Evolutionary conservation across 768 basidiomycete genomes (phyloP), one percentile per base, ranked within the genome.

Genomic region (Cystobasidium tubakii): DNA sequence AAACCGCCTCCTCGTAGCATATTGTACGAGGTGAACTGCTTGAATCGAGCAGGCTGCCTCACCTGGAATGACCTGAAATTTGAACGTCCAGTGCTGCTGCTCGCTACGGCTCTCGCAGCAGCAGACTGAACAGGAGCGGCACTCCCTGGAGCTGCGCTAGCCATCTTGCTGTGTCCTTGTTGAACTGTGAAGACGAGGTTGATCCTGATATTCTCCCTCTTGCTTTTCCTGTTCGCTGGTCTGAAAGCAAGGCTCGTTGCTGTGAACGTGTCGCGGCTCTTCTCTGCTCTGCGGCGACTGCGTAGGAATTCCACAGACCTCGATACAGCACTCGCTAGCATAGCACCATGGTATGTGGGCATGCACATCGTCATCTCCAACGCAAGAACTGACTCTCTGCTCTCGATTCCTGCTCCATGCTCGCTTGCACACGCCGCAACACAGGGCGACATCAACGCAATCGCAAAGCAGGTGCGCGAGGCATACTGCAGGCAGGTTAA

Each of bases 391-490:
- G n/a, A n/a, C n/a, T n/a, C n/a, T n/a, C n/a, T n/a, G n/a, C n/a
- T n/a, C n/a, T n/a, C n/a, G n/a, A n/a, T n/a, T n/a, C n/a, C n/a
- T n/a, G n/a, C n/a, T n/a, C n/a, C n/a, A n/a, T 42, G 42, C 42
- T 42, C 42, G 42, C 42, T 42, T 17, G n/a, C n/a, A n/a, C 17
- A 7, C 42, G 17, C 42, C 42, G 42, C 42, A 42, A 29, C 17
- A 33, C 73, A 77, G 89, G 86, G 88, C 76, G 90, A 92, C 82
- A 84, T 89, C 80, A 85, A 86, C 79, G 76, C 81, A 9, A 84
- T 97, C 80, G 91, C 92, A 10, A 85, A 87, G 80, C 87, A 92
- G 76, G 80, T 81, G 69, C 44, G 71, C 31, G 25, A 25, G 12
- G 36, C n/a, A 9, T 46, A 19, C 3, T 19, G 17, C 65, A 63